Percentiles rank a stretch among this genome's conserved stretches.
These are phyloP conservation scores for Curvularia hawaiiensis DNA, from an alignment of 2,329 filamentous ascomycete genomes.

Conservation along the genomic window DNA sequence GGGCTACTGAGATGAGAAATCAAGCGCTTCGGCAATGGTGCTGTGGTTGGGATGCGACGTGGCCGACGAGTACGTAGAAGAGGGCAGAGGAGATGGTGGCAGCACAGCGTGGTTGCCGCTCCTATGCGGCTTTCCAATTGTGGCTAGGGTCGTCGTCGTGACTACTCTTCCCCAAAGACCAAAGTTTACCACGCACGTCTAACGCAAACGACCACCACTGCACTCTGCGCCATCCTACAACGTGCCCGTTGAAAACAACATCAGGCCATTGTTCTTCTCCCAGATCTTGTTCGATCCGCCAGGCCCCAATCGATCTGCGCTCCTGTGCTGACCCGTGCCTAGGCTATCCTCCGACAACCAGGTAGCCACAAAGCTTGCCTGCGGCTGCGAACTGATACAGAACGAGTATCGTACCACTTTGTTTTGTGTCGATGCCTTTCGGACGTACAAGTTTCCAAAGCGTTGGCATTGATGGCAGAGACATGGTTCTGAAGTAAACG, in stretches of 20 bases:
- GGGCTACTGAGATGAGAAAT: constrained; percentile 14
- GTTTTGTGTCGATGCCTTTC: constrained; percentile 37
- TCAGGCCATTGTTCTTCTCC: constrained; percentile 40
- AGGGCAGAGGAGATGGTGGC: background rate
- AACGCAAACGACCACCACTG: background rate
- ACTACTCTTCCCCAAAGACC: background rate
- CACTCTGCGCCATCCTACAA: constrained; percentile 7
- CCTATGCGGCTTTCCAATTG: background rate
- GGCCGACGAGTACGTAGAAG: background rate
- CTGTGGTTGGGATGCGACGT: constrained; percentile 13
- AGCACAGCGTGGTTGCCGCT: background rate
- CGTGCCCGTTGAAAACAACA: constrained; percentile 31
- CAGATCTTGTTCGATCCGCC: constrained; percentile 7
- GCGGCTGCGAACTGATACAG: constrained; percentile 28
- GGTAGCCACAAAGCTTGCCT: constrained; percentile 21
- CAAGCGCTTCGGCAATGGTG: constrained; percentile 8
- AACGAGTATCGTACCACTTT: constrained; percentile 41
- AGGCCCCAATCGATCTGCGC: constrained; percentile 7
- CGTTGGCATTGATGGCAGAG: constrained; percentile 23
- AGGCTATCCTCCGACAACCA: constrained; percentile 14
- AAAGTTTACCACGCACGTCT: background rate
- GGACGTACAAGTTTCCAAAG: constrained; percentile 14
- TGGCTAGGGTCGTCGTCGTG: background rate
- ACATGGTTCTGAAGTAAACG: constrained; percentile 40
- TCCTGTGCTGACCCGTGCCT: background rate